phyloP scores from a whole-genome alignment of 2,329 filamentous ascomycete species.

The Rachicladosporium sp. region DNA sequence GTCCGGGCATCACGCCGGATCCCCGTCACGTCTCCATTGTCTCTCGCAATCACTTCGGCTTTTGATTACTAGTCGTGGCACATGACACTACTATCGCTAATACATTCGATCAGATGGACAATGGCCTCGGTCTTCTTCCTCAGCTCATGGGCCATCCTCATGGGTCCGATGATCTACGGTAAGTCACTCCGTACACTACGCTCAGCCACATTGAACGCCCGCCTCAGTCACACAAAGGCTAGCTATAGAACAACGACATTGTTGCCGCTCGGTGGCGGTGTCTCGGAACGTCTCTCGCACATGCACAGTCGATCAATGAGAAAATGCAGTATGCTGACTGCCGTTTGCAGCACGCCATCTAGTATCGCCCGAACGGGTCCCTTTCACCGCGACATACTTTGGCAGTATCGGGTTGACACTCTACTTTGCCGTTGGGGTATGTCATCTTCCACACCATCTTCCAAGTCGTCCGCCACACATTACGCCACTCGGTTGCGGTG shows the following conservation, averaged over 20 bases:
- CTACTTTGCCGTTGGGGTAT: slow-evolving; percentile 84
- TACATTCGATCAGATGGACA: slow-evolving; percentile 58
- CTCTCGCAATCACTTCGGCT: too few species aligned
- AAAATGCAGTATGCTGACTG: slow-evolving; percentile 1
- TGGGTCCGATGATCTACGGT: slow-evolving; percentile 74
- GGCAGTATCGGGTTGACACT: slow-evolving; percentile 81
- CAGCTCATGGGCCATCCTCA: slow-evolving; percentile 82
- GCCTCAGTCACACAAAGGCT: too few species aligned
- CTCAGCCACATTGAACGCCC: too few species aligned
- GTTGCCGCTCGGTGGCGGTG: too few species aligned
- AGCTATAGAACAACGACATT: too few species aligned
- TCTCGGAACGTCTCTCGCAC: too few species aligned
- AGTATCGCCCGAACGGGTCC: slow-evolving; percentile 68
- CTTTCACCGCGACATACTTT: slow-evolving; percentile 91
- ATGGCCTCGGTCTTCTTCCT: slow-evolving; percentile 85
- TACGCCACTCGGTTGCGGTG: too few species aligned
- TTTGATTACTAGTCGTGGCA: neutral
- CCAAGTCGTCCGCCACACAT: slow-evolving; percentile 3
- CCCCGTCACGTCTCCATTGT: too few species aligned
- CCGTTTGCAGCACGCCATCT: slow-evolving; percentile 54
- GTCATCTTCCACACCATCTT: slow-evolving; percentile 28
- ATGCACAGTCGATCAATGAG: too few species aligned
- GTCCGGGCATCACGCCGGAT: too few species aligned
- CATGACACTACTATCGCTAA: too few species aligned
- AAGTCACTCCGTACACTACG: slow-evolving; percentile 14